Percentiles rank a stretch among this genome's conserved stretches.
These are phyloP conservation scores for Cubamyces lactineus DNA, from an alignment of 768 basidiomycete species.

Conservation along the genomic window DNA sequence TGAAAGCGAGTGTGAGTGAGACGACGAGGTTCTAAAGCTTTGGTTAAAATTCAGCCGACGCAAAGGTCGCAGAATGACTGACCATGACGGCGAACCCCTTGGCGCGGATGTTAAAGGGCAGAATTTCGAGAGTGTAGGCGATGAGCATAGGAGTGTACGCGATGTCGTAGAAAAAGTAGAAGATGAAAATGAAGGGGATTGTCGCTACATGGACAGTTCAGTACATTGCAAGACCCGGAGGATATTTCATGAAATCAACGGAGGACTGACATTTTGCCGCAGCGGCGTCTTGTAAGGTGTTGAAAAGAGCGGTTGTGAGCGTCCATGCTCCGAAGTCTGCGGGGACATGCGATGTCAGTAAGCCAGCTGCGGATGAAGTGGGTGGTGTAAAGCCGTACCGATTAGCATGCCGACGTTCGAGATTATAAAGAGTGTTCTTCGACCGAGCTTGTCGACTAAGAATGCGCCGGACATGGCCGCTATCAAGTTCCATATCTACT, in stretches of 20 bases:
- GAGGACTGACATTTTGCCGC: slow-evolving; percentile 38
- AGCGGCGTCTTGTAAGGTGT: slow-evolving; percentile 31
- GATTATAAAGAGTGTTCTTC: slow-evolving; percentile 66
- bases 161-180: slow-evolving; percentile 60
- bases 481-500: slow-evolving; percentile 66
- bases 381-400: slow-evolving; percentile 39
- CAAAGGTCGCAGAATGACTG: slow-evolving; percentile 27
- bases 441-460: slow-evolving; percentile 67
- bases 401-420: slow-evolving; percentile 65
- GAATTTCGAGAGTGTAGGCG: slow-evolving; percentile 70
- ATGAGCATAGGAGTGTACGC: slow-evolving; percentile 78
- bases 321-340: slow-evolving; percentile 64
- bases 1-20: slow-evolving; percentile 72
- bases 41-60: neutral
- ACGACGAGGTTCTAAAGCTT: slow-evolving; percentile 57
- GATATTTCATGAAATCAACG: neutral
- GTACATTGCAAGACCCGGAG: neutral
- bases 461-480: slow-evolving; percentile 63
- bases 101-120: slow-evolving; percentile 79
- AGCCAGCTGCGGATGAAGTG: neutral
- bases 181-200: slow-evolving; percentile 66
- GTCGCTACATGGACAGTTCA: slow-evolving; percentile 44
- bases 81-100: slow-evolving; percentile 81
- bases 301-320: slow-evolving; percentile 44
- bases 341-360: neutral